phyloP scores from a whole-genome alignment of 306 rosid genomes.

The Vigna radiata region DNA sequence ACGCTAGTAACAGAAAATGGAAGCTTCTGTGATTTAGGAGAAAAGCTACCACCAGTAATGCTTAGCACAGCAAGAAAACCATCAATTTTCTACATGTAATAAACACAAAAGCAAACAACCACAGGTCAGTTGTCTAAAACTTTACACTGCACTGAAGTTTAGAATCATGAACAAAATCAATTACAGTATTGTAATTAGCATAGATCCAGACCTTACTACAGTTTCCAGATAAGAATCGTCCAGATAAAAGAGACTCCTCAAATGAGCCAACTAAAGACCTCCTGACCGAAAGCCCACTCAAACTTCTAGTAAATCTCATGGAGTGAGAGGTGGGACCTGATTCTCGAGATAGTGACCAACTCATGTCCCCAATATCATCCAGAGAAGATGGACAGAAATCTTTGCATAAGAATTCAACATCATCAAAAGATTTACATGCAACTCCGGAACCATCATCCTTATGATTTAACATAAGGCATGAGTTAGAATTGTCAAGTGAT shows the following conservation, averaged over 20 bases:
- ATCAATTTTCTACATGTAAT: constrained; percentile 69
- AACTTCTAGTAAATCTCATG: constrained; percentile 70
- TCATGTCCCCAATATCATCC: constrained; percentile 53
- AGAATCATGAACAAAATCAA: constrained; percentile 40
- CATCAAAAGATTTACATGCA: constrained; percentile 66
- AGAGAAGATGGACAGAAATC: constrained; percentile 75
- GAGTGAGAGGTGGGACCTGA: constrained; percentile 56
- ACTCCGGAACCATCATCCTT: constrained; percentile 55
- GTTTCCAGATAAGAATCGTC: constrained; percentile 81
- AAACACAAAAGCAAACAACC: constrained; percentile 41
- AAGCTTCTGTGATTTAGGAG: constrained; percentile 94
- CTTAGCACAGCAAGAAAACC: constrained; percentile 95
- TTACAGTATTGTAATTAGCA: constrained; percentile 19
- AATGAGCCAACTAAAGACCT: constrained; percentile 98
- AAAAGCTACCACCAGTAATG: constrained; percentile 89
- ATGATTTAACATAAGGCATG: constrained; percentile 43
- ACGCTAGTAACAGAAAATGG: constrained; percentile 93
- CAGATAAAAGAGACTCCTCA: constrained; percentile 97
- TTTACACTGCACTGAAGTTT: constrained; percentile 23
- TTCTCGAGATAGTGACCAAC: constrained; percentile 59
- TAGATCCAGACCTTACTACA: constrained; percentile 67
- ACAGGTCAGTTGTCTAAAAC: constrained; percentile 30
- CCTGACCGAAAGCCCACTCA: constrained; percentile 82
- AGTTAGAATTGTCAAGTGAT: constrained; percentile 54
- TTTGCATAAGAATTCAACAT: constrained; percentile 57